Conservation (phyloP, 2,329 filamentous ascomycete genomes). For the Podosphaera aphanis region DNA sequence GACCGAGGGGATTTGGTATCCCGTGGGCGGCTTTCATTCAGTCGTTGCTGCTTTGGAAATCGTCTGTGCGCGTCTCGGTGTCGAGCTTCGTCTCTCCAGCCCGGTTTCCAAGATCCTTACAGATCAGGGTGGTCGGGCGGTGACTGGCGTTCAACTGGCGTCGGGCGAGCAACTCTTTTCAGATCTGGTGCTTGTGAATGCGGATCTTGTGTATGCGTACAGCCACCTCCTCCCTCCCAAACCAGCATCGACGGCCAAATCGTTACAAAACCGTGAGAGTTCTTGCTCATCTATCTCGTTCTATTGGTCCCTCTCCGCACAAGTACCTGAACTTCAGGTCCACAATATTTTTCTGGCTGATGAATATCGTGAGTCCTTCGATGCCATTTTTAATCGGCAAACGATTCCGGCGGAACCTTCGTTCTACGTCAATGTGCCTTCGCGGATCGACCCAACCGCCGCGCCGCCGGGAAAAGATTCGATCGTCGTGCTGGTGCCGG, state of each 20-base stretch:
- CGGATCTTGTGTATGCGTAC: constrained; percentile 54
- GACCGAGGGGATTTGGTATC: constrained; percentile 57
- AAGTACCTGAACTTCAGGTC: constrained; percentile 36
- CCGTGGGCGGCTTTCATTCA: constrained; percentile 44
- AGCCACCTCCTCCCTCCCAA: constrained; percentile 32
- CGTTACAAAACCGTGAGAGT: constrained; percentile 25
- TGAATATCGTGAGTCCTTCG: constrained; percentile 49
- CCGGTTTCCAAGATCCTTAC: constrained; percentile 32
- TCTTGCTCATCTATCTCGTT: constrained; percentile 56
- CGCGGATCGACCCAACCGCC: constrained; percentile 41
- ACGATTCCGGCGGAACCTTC: constrained; percentile 42
- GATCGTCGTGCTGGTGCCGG: constrained; percentile 47
- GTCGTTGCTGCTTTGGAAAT: constrained; percentile 38
- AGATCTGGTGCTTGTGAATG: constrained; percentile 47
- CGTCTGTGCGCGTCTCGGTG: constrained; percentile 37
- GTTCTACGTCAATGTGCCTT: constrained; percentile 60
- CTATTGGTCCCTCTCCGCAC: constrained; percentile 44
- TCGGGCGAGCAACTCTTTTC: constrained; percentile 34
- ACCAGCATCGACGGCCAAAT: constrained; percentile 16
- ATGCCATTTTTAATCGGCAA: constrained; percentile 49
- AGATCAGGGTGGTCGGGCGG: constrained; percentile 25
- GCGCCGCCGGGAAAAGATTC: constrained; percentile 41
- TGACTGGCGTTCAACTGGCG: constrained; percentile 34
- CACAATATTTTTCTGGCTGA: constrained; percentile 64
- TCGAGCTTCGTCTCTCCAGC: constrained; percentile 35